These are phyloP conservation scores for Candida glucosophila DNA, from an alignment of 1,139 yeast genomes.

Conservation along the genomic window DNA sequence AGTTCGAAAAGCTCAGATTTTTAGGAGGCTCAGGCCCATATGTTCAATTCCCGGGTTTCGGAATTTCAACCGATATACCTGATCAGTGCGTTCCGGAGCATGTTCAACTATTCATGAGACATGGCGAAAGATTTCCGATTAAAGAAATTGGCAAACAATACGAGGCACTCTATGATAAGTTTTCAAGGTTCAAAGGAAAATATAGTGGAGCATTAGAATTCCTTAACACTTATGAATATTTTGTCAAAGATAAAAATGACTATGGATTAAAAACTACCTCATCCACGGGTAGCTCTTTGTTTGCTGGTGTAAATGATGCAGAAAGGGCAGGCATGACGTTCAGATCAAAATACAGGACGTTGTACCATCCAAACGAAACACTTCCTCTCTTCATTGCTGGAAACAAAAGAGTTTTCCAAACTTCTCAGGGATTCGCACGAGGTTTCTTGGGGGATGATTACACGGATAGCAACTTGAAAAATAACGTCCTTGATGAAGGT, in stretches of 20 bases:
- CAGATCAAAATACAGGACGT: slow-evolving; percentile 19
- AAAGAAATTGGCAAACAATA: slow-evolving; percentile 15
- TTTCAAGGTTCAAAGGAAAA: slow-evolving; percentile 15
- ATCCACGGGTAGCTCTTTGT: no score
- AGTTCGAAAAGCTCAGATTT: slow-evolving; percentile 33
- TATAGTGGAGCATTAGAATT: slow-evolving; percentile 24
- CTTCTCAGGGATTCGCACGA: slow-evolving; percentile 21
- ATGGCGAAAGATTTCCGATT: slow-evolving; percentile 67
- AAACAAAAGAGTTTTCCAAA: slow-evolving; percentile 22
- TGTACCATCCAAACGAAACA: slow-evolving; percentile 11
- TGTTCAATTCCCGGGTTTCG: slow-evolving; percentile 34
- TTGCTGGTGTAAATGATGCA: slow-evolving; percentile 8
- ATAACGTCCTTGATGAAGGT: slow-evolving; percentile 17
- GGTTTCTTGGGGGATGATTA: slow-evolving; percentile 19
- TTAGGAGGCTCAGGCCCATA: slow-evolving; percentile 44
- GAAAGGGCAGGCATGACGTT: slow-evolving; percentile 23
- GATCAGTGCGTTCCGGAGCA: slow-evolving; percentile 49
- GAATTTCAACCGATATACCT: slow-evolving; percentile 41
- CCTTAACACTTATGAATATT: slow-evolving; percentile 25
- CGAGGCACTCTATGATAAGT: slow-evolving; percentile 12
- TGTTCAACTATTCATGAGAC: slow-evolving; percentile 57
- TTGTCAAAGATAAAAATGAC: slow-evolving; percentile 15
- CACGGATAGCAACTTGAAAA: slow-evolving; percentile 9
- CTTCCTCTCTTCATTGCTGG: slow-evolving; percentile 25
- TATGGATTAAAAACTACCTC: slow-evolving; percentile 27